Percentiles rank a stretch among this genome's conserved stretches.
Evolutionary conservation across 495 filamentous ascomycete species (phyloP).

Genomic region (Penicillium alfredii): DNA sequence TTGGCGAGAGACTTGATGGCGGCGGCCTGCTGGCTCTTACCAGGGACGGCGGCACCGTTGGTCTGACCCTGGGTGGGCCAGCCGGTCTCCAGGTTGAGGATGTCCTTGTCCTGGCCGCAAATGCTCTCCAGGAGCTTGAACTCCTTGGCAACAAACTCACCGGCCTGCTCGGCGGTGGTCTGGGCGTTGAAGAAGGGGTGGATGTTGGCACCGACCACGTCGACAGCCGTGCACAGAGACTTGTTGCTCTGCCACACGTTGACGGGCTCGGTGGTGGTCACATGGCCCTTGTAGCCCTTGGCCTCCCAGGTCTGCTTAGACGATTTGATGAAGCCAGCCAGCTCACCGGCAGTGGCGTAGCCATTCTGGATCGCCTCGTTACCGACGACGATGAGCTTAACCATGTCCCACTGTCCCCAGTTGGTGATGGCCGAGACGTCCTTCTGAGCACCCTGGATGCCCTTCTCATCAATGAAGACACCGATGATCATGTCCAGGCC

Average conservation of each 20-base stretch:
- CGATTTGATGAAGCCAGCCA: slow-evolving; percentile 61
- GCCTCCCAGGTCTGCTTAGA: slow-evolving; percentile 41
- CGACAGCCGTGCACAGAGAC: slow-evolving; percentile 63
- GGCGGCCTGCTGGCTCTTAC: slow-evolving; percentile 56
- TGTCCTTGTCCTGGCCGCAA: slow-evolving; percentile 61
- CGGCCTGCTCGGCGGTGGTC: slow-evolving; percentile 56
- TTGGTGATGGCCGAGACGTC: slow-evolving; percentile 66
- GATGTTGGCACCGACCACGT: slow-evolving; percentile 76
- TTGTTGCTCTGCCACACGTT: slow-evolving; percentile 56
- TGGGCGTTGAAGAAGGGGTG: slow-evolving; percentile 89
- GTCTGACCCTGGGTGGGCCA: slow-evolving; percentile 69
- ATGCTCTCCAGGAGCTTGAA: slow-evolving; percentile 56
- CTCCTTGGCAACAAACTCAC: slow-evolving; percentile 64
- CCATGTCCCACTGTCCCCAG: slow-evolving; percentile 70
- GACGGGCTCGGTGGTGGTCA: slow-evolving; percentile 84
- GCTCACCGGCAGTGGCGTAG: slow-evolving; percentile 52
- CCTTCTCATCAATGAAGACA: slow-evolving; percentile 67
- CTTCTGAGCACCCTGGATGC: slow-evolving; percentile 51
- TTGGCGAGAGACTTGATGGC: slow-evolving; percentile 62
- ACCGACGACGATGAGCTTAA: slow-evolving; percentile 76
- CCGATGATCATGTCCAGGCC: slow-evolving; percentile 77
- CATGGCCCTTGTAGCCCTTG: slow-evolving; percentile 65
- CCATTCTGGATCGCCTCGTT: slow-evolving; percentile 82
- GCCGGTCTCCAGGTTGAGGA: slow-evolving; percentile 80
- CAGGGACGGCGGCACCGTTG: slow-evolving; percentile 68